A percentile compares a stretch with the other conserved stretches of the same genome.
Evolutionary conservation across 106 monocot species (phyloP).

Genomic region (Chionographis japonica): DNA sequence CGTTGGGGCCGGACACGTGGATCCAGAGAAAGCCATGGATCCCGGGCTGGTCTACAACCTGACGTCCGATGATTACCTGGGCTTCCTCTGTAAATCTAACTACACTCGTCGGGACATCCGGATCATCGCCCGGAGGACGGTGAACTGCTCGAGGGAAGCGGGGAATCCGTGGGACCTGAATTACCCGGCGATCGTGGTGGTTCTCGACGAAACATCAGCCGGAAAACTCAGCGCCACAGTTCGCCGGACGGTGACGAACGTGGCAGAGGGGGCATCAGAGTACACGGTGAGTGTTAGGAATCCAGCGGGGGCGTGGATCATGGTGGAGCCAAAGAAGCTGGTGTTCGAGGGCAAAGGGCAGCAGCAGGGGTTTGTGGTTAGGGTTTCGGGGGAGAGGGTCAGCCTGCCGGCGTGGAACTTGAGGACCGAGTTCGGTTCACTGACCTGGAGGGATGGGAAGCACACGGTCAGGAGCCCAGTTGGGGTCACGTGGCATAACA

Average conservation of each 20-base stretch:
- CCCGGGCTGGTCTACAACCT: slow-evolving; percentile 25
- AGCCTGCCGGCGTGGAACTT: background rate
- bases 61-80: slow-evolving; percentile 17
- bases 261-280: background rate
- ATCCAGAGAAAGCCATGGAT: slow-evolving; percentile 20
- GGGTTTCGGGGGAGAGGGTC: slow-evolving; percentile 1
- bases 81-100: slow-evolving; percentile 29
- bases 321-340: slow-evolving; percentile 20
- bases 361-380: slow-evolving; percentile 5
- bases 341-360: slow-evolving; percentile 16
- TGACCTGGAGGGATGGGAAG: slow-evolving; percentile 16
- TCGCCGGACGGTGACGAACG: slow-evolving; percentile 13
- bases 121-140: background rate
- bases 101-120: slow-evolving; percentile 6
- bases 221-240: slow-evolving; percentile 4
- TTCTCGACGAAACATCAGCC: slow-evolving; percentile 6
- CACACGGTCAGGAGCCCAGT: slow-evolving; percentile 16
- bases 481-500: slow-evolving; percentile 25
- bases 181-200: slow-evolving; percentile 21
- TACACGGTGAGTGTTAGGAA: slow-evolving; percentile 8
- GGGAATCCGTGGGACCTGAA: slow-evolving; percentile 16
- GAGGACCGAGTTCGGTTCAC: slow-evolving; percentile 16
- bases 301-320: slow-evolving; percentile 12
- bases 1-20: slow-evolving; percentile 22
- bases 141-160: background rate